Evolutionary conservation across 192 early-diverging fungal species (phyloP).

Genomic region (Coemansia sp.): DNA sequence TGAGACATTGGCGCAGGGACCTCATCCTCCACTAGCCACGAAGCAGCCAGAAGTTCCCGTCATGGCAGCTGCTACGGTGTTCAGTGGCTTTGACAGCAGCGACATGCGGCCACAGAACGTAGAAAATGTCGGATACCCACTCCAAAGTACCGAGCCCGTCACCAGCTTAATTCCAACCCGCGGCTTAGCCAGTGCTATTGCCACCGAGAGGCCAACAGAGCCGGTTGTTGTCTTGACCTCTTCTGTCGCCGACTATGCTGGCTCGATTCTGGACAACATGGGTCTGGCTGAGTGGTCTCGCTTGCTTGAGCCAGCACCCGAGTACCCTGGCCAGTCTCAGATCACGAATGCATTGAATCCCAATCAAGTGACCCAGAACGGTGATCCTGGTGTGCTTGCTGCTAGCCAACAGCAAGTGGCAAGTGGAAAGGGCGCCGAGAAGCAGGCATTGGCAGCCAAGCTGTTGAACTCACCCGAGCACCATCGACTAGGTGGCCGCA

Average conservation of each 20-base stretch:
- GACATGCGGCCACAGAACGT: not conserved
- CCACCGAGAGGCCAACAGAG: not conserved
- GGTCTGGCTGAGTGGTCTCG: constrained; percentile 16
- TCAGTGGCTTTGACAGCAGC: not conserved
- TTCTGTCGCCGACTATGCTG: constrained; percentile 39
- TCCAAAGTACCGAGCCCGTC: not conserved
- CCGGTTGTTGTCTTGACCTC: constrained; percentile 18
- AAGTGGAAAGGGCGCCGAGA: not conserved
- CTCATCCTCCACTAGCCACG: not conserved
- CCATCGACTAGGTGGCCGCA: constrained; percentile 23
- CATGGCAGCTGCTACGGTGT: not conserved
- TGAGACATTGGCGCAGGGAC: not conserved
- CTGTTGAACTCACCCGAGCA: constrained; percentile 40
- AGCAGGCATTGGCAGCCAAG: not conserved
- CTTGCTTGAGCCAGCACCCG: not conserved
- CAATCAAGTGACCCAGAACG: not conserved
- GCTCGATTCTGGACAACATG: constrained; percentile 24
- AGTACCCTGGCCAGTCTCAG: not conserved
- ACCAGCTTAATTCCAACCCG: not conserved
- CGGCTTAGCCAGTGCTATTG: not conserved
- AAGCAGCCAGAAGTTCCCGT: not conserved
- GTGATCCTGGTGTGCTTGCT: not conserved
- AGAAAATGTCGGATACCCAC: not conserved
- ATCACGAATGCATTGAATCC: not conserved
- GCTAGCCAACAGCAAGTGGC: not conserved